Base-by-base conservation (phyloP, 495 filamentous ascomycete genomes). In the Hamigera avellanea region DNA sequence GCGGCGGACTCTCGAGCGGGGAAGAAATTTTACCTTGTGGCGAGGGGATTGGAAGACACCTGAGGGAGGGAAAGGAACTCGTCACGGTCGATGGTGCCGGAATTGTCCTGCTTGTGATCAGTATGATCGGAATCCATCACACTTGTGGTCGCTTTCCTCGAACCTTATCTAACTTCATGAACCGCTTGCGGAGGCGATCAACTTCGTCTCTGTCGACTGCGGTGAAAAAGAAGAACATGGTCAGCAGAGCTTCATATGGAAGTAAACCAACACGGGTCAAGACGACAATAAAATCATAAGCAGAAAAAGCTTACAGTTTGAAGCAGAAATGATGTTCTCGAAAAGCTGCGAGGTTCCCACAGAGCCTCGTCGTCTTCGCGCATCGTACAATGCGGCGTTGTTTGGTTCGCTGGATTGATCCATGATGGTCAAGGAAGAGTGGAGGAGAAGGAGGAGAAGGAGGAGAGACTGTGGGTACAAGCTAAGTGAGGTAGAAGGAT, bases 111-210 rank as follows among this genome's bases (percentile, higher is more conserved):
- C 10, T 26, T 14, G 34, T 32, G 17, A 9, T 26, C 26, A 16
- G 6, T 33, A 23, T 9, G 21, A 9, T n/a, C n/a, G 21, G 21
- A 4, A 4, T 4, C 21, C 4, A 23, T 6, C 14, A 9, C 2
- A 16, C 26, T n/a, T 14, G 10, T 23, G 14, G 8, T 35, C 7
- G 15, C 19, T n/a, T 26, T 19, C 23, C 33, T 40, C 64, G 36
- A 54, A 89, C 89, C 75, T 95, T 98, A 59, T 98, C 91, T 30
- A 98, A 71, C 59, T 99, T 99, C 89, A 95, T 95, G 53, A 99
- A 99, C 38, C 89, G 74, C 64, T 96, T 99, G 45, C 86, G 76
- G 44, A 99, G 69, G 42, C 93, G 72, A 49, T 96, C 91, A 18
- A 99, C 87, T 57, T 99, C 91, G 48, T 96, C 91, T 47, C 82